Base-by-base conservation (phyloP, 345 rosid genomes). In the Mallotus nudiflorus region DNA sequence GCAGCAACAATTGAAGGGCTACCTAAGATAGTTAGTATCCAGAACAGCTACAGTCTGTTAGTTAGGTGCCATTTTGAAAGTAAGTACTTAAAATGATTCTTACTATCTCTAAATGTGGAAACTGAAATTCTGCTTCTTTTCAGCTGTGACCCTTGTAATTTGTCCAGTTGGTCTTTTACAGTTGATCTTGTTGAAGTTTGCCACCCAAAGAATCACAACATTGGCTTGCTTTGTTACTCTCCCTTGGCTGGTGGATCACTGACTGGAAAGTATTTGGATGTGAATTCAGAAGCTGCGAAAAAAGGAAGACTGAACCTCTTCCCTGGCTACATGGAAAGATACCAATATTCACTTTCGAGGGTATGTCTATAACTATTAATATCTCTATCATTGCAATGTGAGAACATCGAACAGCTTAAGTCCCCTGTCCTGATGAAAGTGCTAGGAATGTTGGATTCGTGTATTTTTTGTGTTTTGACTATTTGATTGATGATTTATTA, bases 111-210 rank as follows among this genome's bases (percentile, higher is more conserved):
- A 64, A 31, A 28, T 49, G 62, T 53, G 50, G 27, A 64, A 58
- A 44, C 45, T 42, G 1, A 39, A 40, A 3, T 12, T 57, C 20
- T 44, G 31, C 54, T 68, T 42, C 33, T 45, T 22, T 22, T 49
- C 48, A 9, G 20, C 15, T 44, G 25, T 20, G 61, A 28, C 45
- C 25, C 29, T 67, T 29, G 10, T 45, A 64, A 59, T 50, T 28
- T 57, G 52, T 4, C 22, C 44, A 24, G 51, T 57, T 37, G 68
- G 25, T 66, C 19, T 28, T 67, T 76, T 74, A 77, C 90, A 91
- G 97, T 84, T 72, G 94, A 91, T 85, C 92, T 93, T n/a, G 87
- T 82, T 60, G 98, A 91, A 80, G 94, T 87, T 71, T 93, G 97
- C 78, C 94, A 88, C 82, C 97, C 90, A 20, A 87, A 91, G 16